Percentiles rank a stretch among this genome's conserved stretches.
These are phyloP conservation scores for Thelonectria blattea DNA, from an alignment of 2,329 filamentous ascomycete genomes.

Conservation along the genomic window DNA sequence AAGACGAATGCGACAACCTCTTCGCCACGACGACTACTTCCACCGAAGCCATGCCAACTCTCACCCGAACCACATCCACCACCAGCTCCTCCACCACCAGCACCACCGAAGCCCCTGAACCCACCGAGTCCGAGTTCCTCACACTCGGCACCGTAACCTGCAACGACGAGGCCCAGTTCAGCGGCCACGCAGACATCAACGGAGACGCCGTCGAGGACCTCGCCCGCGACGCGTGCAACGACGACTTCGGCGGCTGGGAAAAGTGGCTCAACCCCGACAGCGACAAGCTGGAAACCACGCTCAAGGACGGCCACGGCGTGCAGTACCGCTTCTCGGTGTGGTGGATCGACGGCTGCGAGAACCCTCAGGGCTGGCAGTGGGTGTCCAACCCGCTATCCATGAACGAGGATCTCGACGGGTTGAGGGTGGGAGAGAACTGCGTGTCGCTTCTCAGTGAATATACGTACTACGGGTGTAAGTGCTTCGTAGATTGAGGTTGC, in stretches of 20 bases:
- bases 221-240: too few relatives aligned
- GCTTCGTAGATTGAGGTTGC: background rate
- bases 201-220: background rate
- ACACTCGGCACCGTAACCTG: background rate
- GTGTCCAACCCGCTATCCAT: too few relatives aligned
- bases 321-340: too few relatives aligned
- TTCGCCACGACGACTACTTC: background rate
- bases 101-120: background rate
- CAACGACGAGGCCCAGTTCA: slow-evolving; percentile 2
- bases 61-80: background rate
- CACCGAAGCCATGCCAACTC: background rate
- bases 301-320: background rate
- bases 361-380: too few relatives aligned
- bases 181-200: slow-evolving; percentile 6
- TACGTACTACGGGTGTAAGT: background rate
- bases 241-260: background rate
- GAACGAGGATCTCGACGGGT: too few relatives aligned
- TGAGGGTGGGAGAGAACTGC: too few relatives aligned
- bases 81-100: background rate
- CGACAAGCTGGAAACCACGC: background rate
- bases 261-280: background rate
- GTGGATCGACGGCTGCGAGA: background rate
- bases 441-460: background rate
- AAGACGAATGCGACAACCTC: background rate
- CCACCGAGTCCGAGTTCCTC: background rate